Conservation (phyloP, 352 stramenopile genomes). For the Phytophthora nicotianae region DNA sequence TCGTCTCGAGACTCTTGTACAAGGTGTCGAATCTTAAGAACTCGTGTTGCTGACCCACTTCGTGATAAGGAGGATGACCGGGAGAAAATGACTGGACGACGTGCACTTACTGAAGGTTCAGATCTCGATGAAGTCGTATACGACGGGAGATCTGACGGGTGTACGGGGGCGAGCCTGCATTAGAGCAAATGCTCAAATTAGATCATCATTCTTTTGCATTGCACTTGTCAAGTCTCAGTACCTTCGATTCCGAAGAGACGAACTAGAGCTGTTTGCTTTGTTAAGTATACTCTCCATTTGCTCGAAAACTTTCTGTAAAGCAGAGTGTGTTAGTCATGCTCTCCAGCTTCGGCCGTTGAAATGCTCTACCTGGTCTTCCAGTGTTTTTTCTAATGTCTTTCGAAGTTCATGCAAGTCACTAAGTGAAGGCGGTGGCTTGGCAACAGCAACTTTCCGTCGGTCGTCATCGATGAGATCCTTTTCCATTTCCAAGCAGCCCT, state of each 20-base stretch:
- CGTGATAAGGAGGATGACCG: conserved; percentile 19
- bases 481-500: conserved; percentile 87
- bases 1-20: conserved; percentile 79
- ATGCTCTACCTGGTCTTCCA: conserved; percentile 56
- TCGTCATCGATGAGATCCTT: conserved; percentile 85
- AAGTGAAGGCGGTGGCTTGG: conserved; percentile 52
- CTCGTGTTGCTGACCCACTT: conserved; percentile 37
- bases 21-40: conserved; percentile 71
- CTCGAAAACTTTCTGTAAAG: conserved; percentile 35
- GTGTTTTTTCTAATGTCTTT: conserved; percentile 61
- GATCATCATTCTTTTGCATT: background rate
- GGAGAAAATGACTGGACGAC: conserved; percentile 3
- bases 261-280: conserved; percentile 29
- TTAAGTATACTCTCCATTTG: conserved; percentile 49
- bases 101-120: conserved; percentile 10
- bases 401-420: conserved; percentile 69
- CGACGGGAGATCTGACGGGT: conserved; percentile 3
- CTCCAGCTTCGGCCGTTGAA: background rate
- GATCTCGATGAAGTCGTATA: background rate
- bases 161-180: conserved; percentile 26
- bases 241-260: conserved; percentile 30
- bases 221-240: conserved; percentile 17
- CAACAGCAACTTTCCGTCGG: conserved; percentile 43
- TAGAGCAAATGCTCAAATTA: background rate
- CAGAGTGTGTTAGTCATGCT: background rate